These are phyloP conservation scores for Verticillium albo-atrum DNA, from an alignment of 2,329 filamentous ascomycete genomes.

Conservation along the genomic window DNA sequence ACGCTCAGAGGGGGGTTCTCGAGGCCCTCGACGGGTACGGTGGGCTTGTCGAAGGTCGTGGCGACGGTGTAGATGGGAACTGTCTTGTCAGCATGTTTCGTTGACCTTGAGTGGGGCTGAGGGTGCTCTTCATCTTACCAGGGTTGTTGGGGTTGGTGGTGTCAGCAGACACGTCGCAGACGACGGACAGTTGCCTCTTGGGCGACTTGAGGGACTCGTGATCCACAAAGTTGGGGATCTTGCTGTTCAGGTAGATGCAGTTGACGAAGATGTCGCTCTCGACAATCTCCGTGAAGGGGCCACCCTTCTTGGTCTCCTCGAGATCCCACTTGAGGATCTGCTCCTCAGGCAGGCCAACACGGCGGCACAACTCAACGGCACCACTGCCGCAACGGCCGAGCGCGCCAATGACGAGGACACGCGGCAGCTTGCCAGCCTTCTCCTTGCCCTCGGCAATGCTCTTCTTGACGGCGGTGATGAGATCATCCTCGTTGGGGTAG, in stretches of 20 bases:
- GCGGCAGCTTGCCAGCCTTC: slow-evolving; percentile 63
- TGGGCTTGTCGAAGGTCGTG: slow-evolving; percentile 87
- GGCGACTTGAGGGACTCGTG: slow-evolving; percentile 61
- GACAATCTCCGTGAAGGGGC: slow-evolving; percentile 75
- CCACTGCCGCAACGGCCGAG: slow-evolving; percentile 81
- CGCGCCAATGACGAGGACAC: slow-evolving; percentile 79
- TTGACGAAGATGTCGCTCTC: slow-evolving; percentile 77
- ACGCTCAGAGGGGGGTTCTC: slow-evolving; percentile 62
- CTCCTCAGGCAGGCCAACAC: slow-evolving; percentile 65
- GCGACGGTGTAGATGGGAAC: slow-evolving; percentile 80
- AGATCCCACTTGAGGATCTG: slow-evolving; percentile 67
- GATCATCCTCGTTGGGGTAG: slow-evolving; percentile 69
- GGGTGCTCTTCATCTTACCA: no score
- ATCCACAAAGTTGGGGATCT: slow-evolving; percentile 69
- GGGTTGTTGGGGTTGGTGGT: not conserved
- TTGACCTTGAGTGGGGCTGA: no score
- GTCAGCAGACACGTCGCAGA: slow-evolving; percentile 63
- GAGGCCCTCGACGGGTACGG: slow-evolving; percentile 64
- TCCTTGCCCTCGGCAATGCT: slow-evolving; percentile 62
- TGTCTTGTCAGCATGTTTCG: slow-evolving; percentile 56
- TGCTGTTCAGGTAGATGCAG: slow-evolving; percentile 73
- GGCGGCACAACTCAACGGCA: slow-evolving; percentile 73
- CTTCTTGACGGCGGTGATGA: slow-evolving; percentile 71
- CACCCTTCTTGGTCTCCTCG: slow-evolving; percentile 67
- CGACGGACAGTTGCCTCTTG: slow-evolving; percentile 69